Base-by-base conservation (phyloP, 2,329 filamentous ascomycete species). In the Paracorniculantispora psalliotae region DNA sequence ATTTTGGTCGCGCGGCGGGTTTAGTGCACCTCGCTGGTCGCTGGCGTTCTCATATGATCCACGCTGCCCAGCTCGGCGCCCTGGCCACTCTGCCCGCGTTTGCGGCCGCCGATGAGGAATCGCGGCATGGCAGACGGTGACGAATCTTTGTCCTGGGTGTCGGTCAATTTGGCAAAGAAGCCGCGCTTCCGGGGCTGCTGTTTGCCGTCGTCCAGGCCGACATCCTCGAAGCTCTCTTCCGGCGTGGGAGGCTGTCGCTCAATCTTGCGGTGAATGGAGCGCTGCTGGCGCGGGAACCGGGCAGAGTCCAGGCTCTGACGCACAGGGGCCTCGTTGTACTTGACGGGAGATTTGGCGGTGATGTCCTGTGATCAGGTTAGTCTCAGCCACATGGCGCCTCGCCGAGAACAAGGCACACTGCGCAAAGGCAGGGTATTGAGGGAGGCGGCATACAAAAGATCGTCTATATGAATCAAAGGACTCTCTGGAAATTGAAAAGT, bases 391-490 rank as follows among this genome's bases (percentile, higher is more conserved):
- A n/a, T 33, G 46, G 25, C 43, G 23, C 13, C 25, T 2, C 28
- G 23, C 13, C 21, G 37, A 37, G 28, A 15, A 37, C 47, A 21
- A 15, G 41, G 17, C 30, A 37, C 52, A 55, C 52, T 26, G 35
- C n/a, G n/a, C n/a, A n/a, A n/a, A n/a, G n/a, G n/a, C n/a, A n/a
- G n/a, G n/a, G n/a, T n/a, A n/a, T n/a, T n/a, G n/a, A n/a, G 12
- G 12, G 15, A 26, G 17, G 23, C 13, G 39, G n/a, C 88, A 66
- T 82, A 96, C 93, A 78, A 97, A 97, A 63, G 92, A 97, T 68
- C 94, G 86, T 63, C 94, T 83, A 75, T 97, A 97, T 3, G 92
- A 96, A 72, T 97, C 94, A 69, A 97, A 97, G 2, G 92, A 97
- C 76, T 97, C 94, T 68, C 93, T 85, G 39, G 92, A 96, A 71